phyloP scores from a whole-genome alignment of 192 early-diverging fungal genomes.

The Coemansia sp. region DNA sequence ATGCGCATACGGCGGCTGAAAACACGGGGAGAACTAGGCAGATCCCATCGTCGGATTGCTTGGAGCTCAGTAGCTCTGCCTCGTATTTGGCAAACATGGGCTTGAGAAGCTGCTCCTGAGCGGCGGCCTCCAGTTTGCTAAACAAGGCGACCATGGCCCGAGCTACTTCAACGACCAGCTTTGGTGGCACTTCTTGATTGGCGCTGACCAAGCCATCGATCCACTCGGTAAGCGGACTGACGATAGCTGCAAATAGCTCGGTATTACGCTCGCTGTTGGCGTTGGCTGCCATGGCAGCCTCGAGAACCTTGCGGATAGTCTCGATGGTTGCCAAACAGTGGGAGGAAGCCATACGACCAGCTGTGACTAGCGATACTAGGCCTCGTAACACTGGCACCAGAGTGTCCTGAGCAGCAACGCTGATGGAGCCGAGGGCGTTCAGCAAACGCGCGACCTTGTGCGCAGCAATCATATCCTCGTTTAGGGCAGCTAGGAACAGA shows the following conservation, averaged over 20 bases:
- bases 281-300: constrained; percentile 8
- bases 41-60: not conserved
- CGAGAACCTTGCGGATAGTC: constrained; percentile 46
- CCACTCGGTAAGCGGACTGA: constrained; percentile 34
- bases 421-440: constrained; percentile 44
- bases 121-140: constrained; percentile 21
- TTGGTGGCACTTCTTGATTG: not conserved
- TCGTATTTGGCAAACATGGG: constrained; percentile 24
- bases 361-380: constrained; percentile 13
- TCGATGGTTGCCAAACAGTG: constrained; percentile 18
- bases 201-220: not conserved
- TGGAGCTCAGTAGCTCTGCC: not conserved
- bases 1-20: constrained; percentile 40
- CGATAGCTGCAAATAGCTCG: constrained; percentile 12
- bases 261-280: not conserved
- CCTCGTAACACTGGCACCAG: constrained; percentile 29
- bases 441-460: constrained; percentile 39
- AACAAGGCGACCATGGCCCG: constrained; percentile 20
- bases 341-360: constrained; percentile 12
- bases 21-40: constrained; percentile 29
- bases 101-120: constrained; percentile 21
- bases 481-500: constrained; percentile 42
- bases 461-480: constrained; percentile 23
- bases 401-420: constrained; percentile 22
- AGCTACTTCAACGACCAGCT: constrained; percentile 34